Evolutionary conservation across 1,284 basidiomycete genomes (phyloP).

Genomic region (Malassezia sympodialis): DNA sequence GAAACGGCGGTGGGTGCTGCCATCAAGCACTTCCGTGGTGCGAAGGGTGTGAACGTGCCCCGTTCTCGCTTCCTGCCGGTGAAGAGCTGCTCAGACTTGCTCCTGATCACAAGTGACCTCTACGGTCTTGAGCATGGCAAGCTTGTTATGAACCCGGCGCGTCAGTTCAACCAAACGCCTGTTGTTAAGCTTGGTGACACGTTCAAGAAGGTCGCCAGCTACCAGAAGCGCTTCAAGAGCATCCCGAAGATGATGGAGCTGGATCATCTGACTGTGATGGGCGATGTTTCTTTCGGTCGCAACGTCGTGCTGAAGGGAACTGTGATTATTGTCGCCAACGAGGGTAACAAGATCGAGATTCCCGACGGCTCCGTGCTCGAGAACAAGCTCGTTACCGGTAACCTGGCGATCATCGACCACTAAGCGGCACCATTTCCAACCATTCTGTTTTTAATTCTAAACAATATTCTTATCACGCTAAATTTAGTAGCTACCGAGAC

Average conservation of each 20-base stretch:
- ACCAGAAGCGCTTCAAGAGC: conserved; percentile 95
- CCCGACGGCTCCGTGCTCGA: conserved; percentile 90
- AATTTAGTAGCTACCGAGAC: not conserved
- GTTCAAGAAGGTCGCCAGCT: conserved; percentile 75
- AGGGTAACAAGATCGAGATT: conserved; percentile 87
- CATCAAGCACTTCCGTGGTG: conserved; percentile 86
- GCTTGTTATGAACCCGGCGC: conserved; percentile 60
- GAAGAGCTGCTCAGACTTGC: conserved; percentile 57
- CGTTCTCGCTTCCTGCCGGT: conserved; percentile 94
- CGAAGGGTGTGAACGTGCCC: conserved; percentile 95
- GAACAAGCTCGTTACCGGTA: conserved; percentile 57
- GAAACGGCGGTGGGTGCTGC: conserved; percentile 96
- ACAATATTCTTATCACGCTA: not conserved
- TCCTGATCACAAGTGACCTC: conserved; percentile 92
- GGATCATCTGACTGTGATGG: conserved; percentile 91
- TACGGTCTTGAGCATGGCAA: conserved; percentile 92
- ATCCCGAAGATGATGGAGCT: conserved; percentile 74
- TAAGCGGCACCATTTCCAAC: conserved; percentile 19
- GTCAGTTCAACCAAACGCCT: conserved; percentile 68
- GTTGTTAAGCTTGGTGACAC: conserved; percentile 90
- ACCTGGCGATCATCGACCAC: conserved; percentile 48
- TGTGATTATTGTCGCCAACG: conserved; percentile 65
- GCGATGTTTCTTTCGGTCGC: conserved; percentile 90
- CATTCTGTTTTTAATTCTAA: not conserved
- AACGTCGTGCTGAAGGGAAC: conserved; percentile 61